phyloP scores from a whole-genome alignment of 179 eudicot genomes.

The Heliamphora ciliata region DNA sequence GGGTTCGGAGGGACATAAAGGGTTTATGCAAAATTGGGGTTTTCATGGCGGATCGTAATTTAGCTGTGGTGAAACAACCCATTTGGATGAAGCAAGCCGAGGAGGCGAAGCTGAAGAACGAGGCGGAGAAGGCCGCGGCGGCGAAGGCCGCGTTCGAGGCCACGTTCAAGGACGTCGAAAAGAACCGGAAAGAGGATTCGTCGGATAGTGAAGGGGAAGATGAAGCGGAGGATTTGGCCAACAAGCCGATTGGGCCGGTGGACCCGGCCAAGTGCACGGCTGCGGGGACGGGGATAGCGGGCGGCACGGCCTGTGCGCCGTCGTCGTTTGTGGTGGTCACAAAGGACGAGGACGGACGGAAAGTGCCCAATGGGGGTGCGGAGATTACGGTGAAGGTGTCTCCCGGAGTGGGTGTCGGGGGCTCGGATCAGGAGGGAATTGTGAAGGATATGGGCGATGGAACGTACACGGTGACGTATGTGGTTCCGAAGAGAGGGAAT shows the following conservation, averaged over 20 bases:
- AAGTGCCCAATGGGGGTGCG: slow-evolving; percentile 62
- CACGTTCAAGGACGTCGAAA: slow-evolving; percentile 71
- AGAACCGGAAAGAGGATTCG: slow-evolving; percentile 30
- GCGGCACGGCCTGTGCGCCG: slow-evolving; percentile 78
- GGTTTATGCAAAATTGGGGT: slow-evolving; percentile 4
- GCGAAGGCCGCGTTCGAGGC: slow-evolving; percentile 99
- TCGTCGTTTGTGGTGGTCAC: slow-evolving; percentile 60
- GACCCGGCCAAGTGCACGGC: slow-evolving; percentile 87
- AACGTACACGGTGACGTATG: slow-evolving; percentile 76
- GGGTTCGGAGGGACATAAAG: neutral
- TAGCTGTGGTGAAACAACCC: slow-evolving; percentile 47
- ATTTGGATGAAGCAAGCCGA: slow-evolving; percentile 94
- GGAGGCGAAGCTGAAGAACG: slow-evolving; percentile 88
- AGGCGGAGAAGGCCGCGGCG: slow-evolving; percentile 87
- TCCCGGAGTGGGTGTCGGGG: slow-evolving; percentile 82
- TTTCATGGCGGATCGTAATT: slow-evolving; percentile 42
- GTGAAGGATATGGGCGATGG: slow-evolving; percentile 96
- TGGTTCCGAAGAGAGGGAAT: slow-evolving; percentile 86
- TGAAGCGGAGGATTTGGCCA: slow-evolving; percentile 36
- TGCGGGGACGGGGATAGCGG: slow-evolving; percentile 83
- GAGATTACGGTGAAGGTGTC: slow-evolving; percentile 59
- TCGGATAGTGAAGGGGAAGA: slow-evolving; percentile 67
- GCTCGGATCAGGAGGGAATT: slow-evolving; percentile 72
- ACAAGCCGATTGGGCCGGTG: slow-evolving; percentile 74
- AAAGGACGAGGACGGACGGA: slow-evolving; percentile 79